A percentile compares a stretch with the other conserved stretches of the same genome.
Conservation (phyloP, 139 green algal species). For the Coelastrella sp. region DNA sequence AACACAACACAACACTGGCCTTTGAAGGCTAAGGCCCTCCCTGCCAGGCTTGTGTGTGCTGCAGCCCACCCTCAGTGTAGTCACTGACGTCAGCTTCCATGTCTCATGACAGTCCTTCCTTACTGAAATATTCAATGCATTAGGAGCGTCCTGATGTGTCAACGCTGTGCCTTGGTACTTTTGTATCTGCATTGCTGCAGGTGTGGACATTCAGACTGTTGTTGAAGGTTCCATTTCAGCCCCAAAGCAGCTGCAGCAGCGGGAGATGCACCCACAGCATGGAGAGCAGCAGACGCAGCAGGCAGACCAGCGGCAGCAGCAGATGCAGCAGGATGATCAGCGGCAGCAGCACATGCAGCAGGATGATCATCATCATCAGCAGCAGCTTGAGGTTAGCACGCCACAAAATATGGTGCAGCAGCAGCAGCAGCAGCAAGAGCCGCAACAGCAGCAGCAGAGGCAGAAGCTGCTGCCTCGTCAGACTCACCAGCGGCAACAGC, state of each 20-base stretch:
- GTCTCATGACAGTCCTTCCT: no score
- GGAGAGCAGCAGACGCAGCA: background rate
- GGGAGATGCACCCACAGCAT: background rate
- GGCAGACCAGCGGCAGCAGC: background rate
- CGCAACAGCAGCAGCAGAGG: background rate
- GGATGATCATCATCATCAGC: background rate
- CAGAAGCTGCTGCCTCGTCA: background rate
- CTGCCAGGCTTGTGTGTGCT: no score
- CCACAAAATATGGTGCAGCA: no score
- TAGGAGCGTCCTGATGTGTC: background rate
- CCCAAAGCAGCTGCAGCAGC: background rate
- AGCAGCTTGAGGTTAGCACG: no score
- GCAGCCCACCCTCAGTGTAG: no score
- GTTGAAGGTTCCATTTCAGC: background rate
- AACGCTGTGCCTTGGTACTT: no score
- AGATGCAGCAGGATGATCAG: background rate
- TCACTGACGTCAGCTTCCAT: no score
- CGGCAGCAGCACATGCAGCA: background rate
- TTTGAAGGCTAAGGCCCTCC: no score
- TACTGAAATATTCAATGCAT: no score
- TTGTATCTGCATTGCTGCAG: background rate
- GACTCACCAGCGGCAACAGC: background rate
- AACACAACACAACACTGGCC: no score
- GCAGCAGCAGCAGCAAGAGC: background rate
- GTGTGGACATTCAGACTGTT: background rate